Evolutionary conservation across 176 grass and related monocot species (phyloP), one percentile per base, ranked within the genome.

Genomic region (Oropetium thomaeum): DNA sequence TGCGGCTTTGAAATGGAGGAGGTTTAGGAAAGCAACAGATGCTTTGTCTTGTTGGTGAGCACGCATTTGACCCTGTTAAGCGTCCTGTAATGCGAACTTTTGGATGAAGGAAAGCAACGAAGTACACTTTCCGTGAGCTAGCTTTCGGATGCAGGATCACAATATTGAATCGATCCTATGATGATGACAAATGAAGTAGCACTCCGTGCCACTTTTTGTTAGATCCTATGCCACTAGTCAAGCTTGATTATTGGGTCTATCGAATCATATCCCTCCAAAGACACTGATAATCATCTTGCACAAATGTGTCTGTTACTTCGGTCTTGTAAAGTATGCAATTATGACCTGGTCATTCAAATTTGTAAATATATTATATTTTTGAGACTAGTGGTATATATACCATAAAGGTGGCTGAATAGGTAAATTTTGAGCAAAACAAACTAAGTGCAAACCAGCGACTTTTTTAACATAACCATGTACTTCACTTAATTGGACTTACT

Each of bases 181-280:
- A 83, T 79, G 32, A 68, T 84, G 81, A 62, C 69, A 84, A 83
- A 83, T 9, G 62, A 79, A 79, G 74, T 67, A 74, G 80, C 47
- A 61, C 16, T 45, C 68, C 67, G 80, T 79, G 80, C 75, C 54
- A 54, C 75, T 83, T 83, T 86, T 68, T 68, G 74, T 79, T 73
- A 73, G 80, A 78, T 87, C 73, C 72, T 43, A 75, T 43, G 43
- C 61, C 37, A 67, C 59, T 40, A 69, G 67, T 41, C 52, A 70
- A 52, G 70, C 76, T 61, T 60, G 42, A 41, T 42, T 12, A 42
- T 20, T n/a, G 6, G 4, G 19, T 29, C 23, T 29, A 15, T 58
- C 71, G n/a, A 20, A 40, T 58, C 54, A 41, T 15, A 41, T 39
- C 31, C 42, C 23, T 30, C 31, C 31, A 30, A 69, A 38, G 47